Conservation (phyloP, 1,139 yeast genomes). For the Meyerozyma guilliermondii region DNA sequence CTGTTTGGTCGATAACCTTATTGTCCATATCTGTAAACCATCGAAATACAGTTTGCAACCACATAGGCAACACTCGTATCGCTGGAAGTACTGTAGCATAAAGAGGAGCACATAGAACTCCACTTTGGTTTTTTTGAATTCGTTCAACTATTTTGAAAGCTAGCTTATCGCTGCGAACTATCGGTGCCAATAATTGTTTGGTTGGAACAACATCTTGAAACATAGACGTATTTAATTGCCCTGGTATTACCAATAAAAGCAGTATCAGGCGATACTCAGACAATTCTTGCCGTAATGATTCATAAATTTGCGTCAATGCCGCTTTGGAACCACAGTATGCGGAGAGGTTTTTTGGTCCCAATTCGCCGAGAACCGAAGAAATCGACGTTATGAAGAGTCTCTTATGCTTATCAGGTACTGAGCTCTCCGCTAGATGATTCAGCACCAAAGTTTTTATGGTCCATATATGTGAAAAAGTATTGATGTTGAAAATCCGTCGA, state of each 20-base stretch:
- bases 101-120: constrained; percentile 51
- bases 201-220: constrained; percentile 58
- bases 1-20: constrained; percentile 12
- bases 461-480: constrained; percentile 52
- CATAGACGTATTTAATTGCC: constrained; percentile 62
- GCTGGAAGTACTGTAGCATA: constrained; percentile 57
- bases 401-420: constrained; percentile 9
- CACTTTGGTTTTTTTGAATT: constrained; percentile 45
- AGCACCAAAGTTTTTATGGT: constrained; percentile 41
- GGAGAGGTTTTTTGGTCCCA: constrained; percentile 67
- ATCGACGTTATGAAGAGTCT: constrained; percentile 54
- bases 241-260: constrained; percentile 54
- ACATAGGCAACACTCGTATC: constrained; percentile 48
- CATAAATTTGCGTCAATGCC: constrained; percentile 54
- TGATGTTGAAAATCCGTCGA: constrained; percentile 42
- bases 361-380: constrained; percentile 64
- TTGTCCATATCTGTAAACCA: constrained; percentile 52
- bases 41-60: constrained; percentile 41
- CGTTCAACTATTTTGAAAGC: constrained; percentile 39
- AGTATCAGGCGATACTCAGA: constrained; percentile 23
- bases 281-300: constrained; percentile 51
- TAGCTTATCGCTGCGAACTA: constrained; percentile 39
- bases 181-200: constrained; percentile 60
- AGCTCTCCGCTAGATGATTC: constrained; percentile 14
- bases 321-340: constrained; percentile 66